These are phyloP conservation scores for Xylaria intraflava DNA, from an alignment of 495 filamentous ascomycete genomes.

Conservation along the genomic window DNA sequence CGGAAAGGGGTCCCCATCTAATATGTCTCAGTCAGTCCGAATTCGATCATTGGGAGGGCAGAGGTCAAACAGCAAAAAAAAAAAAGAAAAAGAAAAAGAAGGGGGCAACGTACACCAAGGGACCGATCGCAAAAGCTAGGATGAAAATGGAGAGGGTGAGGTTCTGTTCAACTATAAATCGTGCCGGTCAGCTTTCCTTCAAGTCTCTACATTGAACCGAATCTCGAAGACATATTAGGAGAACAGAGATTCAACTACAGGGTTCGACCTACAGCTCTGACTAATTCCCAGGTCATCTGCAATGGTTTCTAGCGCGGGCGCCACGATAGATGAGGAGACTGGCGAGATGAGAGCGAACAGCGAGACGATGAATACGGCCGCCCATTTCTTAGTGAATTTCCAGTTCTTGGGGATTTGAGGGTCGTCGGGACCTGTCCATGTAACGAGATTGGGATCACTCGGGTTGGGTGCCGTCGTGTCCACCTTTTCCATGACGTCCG, in stretches of 20 bases:
- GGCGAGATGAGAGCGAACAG: constrained; percentile 70
- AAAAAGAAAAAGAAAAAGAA: too few species aligned
- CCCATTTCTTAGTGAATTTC: constrained; percentile 51
- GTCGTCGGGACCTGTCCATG: constrained; percentile 46
- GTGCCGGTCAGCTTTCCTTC: not conserved
- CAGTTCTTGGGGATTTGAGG: constrained; percentile 58
- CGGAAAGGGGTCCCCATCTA: constrained; percentile 55
- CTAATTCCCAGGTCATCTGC: constrained; percentile 54
- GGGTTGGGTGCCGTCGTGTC: constrained; percentile 12
- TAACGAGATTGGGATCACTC: constrained; percentile 27
- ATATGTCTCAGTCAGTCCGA: constrained; percentile 18
- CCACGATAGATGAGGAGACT: constrained; percentile 59
- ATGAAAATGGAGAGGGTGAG: constrained; percentile 67
- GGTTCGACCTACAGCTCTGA: constrained; percentile 29
- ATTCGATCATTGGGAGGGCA: constrained; percentile 14
- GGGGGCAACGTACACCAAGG: constrained; percentile 19
- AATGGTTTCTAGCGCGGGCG: constrained; percentile 55
- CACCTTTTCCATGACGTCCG: constrained; percentile 12
- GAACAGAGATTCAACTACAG: not conserved
- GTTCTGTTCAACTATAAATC: constrained; percentile 40
- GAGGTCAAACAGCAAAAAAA: constrained; percentile 10
- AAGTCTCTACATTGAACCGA: not conserved
- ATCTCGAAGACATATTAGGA: not conserved
- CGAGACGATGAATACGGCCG: constrained; percentile 52
- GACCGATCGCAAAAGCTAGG: constrained; percentile 56